phyloP scores from a whole-genome alignment of 345 rosid species.

The Bruguiera sexangula region DNA sequence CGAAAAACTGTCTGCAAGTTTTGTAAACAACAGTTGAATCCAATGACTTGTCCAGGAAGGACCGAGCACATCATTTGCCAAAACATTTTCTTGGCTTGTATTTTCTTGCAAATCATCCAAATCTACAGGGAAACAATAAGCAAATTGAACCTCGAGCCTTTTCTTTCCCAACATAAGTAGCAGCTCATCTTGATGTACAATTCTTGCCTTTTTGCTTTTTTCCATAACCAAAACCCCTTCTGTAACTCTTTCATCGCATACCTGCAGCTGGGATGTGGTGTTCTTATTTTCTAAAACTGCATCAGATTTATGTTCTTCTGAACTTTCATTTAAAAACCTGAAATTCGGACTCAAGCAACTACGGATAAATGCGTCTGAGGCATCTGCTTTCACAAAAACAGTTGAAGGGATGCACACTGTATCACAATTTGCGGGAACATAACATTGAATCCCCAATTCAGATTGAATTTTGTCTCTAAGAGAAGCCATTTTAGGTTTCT shows the following conservation, averaged over 20 bases:
- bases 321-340: slow-evolving; percentile 37
- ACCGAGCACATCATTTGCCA: slow-evolving; percentile 7
- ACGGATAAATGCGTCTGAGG: slow-evolving; percentile 56
- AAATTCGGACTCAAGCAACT: slow-evolving; percentile 68
- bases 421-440: slow-evolving; percentile 71
- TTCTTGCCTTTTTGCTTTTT: slow-evolving; percentile 51
- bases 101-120: slow-evolving; percentile 13
- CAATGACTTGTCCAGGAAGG: slow-evolving; percentile 17
- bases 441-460: slow-evolving; percentile 69
- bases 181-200: slow-evolving; percentile 78
- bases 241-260: slow-evolving; percentile 56
- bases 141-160: slow-evolving; percentile 45
- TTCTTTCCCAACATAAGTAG: slow-evolving; percentile 41
- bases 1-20: slow-evolving; percentile 35
- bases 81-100: slow-evolving; percentile 11
- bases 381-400: slow-evolving; percentile 49
- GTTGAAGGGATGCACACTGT: slow-evolving; percentile 63
- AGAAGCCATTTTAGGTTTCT: slow-evolving; percentile 79
- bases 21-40: slow-evolving; percentile 35
- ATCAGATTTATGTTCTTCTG: slow-evolving; percentile 27
- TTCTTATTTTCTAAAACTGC: slow-evolving; percentile 15
- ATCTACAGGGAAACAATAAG: slow-evolving; percentile 55
- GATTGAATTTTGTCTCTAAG: slow-evolving; percentile 66
- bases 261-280: slow-evolving; percentile 26
- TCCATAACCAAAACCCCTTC: slow-evolving; percentile 61